These are phyloP conservation scores for Sphenostylis stenocarpa DNA, from an alignment of 306 rosid species.

Conservation along the genomic window DNA sequence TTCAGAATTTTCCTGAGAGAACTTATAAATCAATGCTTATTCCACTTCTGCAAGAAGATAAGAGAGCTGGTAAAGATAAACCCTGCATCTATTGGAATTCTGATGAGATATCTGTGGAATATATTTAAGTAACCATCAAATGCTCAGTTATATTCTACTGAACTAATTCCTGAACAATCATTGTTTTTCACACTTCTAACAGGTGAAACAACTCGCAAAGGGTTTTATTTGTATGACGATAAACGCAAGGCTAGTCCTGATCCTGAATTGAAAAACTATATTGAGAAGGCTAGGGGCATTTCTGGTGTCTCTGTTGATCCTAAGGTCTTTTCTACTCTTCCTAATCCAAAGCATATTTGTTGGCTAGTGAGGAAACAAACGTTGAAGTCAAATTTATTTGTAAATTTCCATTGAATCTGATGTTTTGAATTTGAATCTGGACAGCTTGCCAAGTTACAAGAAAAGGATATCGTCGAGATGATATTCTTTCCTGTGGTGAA, in stretches of 20 bases:
- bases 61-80: slow-evolving; percentile 70
- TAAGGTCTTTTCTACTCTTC: slow-evolving; percentile 51
- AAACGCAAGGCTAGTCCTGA: slow-evolving; percentile 80
- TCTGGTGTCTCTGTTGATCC: slow-evolving; percentile 73
- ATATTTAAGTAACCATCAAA: neutral
- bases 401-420: slow-evolving; percentile 4
- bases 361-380: neutral
- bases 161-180: neutral
- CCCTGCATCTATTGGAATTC: slow-evolving; percentile 14
- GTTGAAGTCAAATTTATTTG: neutral
- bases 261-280: slow-evolving; percentile 77
- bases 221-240: slow-evolving; percentile 78
- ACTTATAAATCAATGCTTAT: slow-evolving; percentile 81
- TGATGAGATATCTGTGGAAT: slow-evolving; percentile 12
- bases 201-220: slow-evolving; percentile 82
- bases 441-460: slow-evolving; percentile 74
- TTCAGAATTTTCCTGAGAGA: slow-evolving; percentile 70
- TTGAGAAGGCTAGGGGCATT: slow-evolving; percentile 82
- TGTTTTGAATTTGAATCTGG: slow-evolving; percentile 33
- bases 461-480: slow-evolving; percentile 90
- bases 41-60: slow-evolving; percentile 87
- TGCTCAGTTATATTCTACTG: neutral
- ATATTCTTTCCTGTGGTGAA: slow-evolving; percentile 94
- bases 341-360: slow-evolving; percentile 10
- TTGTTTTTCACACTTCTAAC: slow-evolving; percentile 24